Conservation (phyloP, 371 early-diverging fungal species). For the Mortierella sp. region DNA sequence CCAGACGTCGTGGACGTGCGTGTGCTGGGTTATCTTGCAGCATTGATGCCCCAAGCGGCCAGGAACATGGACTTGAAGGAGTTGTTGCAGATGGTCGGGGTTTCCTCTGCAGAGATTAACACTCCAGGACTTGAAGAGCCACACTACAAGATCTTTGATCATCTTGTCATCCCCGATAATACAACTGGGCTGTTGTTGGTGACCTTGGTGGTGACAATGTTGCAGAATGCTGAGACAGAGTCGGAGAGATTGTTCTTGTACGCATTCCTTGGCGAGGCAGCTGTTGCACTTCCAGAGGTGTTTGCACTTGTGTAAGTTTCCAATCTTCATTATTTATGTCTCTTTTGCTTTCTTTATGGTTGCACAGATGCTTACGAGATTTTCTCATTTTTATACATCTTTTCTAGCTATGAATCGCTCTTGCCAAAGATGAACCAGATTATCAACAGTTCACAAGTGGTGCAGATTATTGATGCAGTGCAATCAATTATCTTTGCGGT, state of each 20-base stretch:
- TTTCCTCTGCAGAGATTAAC: slow-evolving; percentile 63
- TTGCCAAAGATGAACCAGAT: slow-evolving; percentile 85
- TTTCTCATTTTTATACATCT: neutral
- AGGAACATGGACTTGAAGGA: slow-evolving; percentile 75
- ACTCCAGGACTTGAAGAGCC: slow-evolving; percentile 61
- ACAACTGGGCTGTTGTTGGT: slow-evolving; percentile 80
- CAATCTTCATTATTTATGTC: neutral
- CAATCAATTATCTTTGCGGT: slow-evolving; percentile 84
- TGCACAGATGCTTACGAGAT: neutral
- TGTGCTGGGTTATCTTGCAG: slow-evolving; percentile 81
- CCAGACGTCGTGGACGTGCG: slow-evolving; percentile 68
- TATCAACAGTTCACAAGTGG: slow-evolving; percentile 74
- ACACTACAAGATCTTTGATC: slow-evolving; percentile 75
- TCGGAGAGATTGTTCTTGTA: slow-evolving; percentile 89
- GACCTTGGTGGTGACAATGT: slow-evolving; percentile 83
- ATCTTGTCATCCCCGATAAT: slow-evolving; percentile 74
- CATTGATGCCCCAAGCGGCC: slow-evolving; percentile 77
- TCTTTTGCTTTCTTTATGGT: slow-evolving; percentile 15
- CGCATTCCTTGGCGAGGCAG: slow-evolving; percentile 85
- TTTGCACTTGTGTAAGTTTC: slow-evolving; percentile 78
- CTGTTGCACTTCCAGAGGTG: slow-evolving; percentile 79
- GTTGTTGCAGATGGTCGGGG: slow-evolving; percentile 70
- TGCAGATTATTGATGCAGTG: slow-evolving; percentile 79
- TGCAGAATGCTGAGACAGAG: slow-evolving; percentile 87
- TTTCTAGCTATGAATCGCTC: slow-evolving; percentile 68